Conservation (phyloP, 2,329 filamentous ascomycete species). For the Venturia asperata region DNA sequence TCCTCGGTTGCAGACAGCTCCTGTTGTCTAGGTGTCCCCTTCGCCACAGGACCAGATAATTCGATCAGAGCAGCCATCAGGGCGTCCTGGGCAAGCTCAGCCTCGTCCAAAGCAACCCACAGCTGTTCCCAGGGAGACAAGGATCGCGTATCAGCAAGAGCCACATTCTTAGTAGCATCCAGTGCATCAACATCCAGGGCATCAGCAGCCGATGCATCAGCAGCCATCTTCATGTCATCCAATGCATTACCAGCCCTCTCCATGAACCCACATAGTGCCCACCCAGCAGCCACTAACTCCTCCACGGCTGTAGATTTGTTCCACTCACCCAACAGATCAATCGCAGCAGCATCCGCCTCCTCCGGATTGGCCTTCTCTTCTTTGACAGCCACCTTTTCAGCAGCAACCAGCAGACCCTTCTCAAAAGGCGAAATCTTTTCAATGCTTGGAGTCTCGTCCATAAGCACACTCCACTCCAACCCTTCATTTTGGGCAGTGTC, state of each 20-base stretch:
- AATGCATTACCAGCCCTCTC: background rate
- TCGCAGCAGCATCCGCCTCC: background rate
- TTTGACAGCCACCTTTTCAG: background rate
- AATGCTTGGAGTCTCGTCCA: background rate
- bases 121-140: background rate
- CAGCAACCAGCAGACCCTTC: background rate
- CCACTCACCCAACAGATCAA: background rate
- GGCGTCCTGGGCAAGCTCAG: background rate
- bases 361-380: background rate
- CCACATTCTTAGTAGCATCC: no score
- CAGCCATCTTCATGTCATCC: background rate
- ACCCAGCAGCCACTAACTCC: background rate
- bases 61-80: background rate
- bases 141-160: background rate
- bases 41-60: background rate
- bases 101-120: background rate
- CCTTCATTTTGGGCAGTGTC: background rate
- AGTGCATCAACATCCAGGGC: no score
- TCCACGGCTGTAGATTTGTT: background rate
- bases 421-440: background rate
- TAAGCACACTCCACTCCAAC: background rate
- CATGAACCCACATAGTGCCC: background rate
- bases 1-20: background rate
- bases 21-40: background rate
- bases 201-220: no score